Evolutionary conservation across 305 asterid genomes (phyloP).

Genomic region (Ajuga reptans): DNA sequence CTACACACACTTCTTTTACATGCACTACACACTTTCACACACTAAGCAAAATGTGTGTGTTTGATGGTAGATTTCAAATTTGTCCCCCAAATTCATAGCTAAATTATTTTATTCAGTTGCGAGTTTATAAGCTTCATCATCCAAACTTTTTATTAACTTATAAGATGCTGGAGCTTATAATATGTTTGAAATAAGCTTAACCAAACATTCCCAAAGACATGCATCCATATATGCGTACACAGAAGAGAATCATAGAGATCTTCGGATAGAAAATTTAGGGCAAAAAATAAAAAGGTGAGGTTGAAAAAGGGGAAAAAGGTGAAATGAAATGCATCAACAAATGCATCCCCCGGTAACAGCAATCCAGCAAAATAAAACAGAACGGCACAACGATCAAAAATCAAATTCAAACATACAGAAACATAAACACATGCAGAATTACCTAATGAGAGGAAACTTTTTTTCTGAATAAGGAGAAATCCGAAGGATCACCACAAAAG

Average conservation of each 20-base stretch:
- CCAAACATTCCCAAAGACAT: neutral
- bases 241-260: neutral
- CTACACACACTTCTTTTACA: too few species aligned
- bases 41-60: too few species aligned
- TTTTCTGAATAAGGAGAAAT: neutral
- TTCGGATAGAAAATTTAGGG: neutral
- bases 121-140: too few species aligned
- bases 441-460: conserved; percentile 13
- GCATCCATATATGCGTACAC: neutral
- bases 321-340: conserved; percentile 1
- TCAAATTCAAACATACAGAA: neutral
- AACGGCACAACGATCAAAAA: neutral
- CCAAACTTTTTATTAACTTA: too few species aligned
- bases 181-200: too few species aligned
- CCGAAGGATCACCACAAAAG: conserved; percentile 18
- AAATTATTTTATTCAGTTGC: too few species aligned
- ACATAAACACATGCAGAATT: conserved; percentile 18
- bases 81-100: too few species aligned
- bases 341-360: neutral
- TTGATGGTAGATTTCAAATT: too few species aligned
- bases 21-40: too few species aligned
- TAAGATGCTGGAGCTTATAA: too few species aligned
- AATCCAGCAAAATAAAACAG: neutral
- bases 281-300: neutral
- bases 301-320: neutral